A percentile compares a stretch with the other conserved stretches of the same genome.
These are phyloP conservation scores for Hibiscus syriacus DNA, from an alignment of 345 rosid species.

Conservation along the genomic window DNA sequence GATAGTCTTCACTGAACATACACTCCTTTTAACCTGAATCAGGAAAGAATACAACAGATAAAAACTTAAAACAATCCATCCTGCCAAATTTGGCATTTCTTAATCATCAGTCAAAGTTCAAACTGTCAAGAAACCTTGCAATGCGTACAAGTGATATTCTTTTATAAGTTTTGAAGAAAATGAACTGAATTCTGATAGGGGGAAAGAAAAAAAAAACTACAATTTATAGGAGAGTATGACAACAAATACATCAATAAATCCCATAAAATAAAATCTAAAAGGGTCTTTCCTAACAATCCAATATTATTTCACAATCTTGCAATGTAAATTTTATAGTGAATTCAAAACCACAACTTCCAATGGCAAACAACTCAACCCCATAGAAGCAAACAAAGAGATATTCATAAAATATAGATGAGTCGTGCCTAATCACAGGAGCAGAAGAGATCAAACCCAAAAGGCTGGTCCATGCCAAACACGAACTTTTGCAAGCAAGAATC, in stretches of 20 bases:
- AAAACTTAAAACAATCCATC: background rate
- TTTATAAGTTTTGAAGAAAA: background rate
- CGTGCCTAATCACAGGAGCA: slow-evolving; percentile 67
- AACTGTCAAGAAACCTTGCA: too few relatives aligned
- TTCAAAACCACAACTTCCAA: background rate
- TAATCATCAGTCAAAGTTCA: background rate
- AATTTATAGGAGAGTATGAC: background rate
- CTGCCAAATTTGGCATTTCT: background rate
- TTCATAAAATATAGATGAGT: slow-evolving; percentile 1
- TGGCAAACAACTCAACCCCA: background rate
- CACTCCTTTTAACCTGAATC: slow-evolving; percentile 32
- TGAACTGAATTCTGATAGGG: background rate
- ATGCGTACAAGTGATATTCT: background rate
- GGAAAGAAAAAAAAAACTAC: background rate
- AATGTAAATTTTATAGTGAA: background rate
- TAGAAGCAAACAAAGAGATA: background rate
- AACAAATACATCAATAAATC: background rate
- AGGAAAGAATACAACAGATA: slow-evolving; percentile 15
- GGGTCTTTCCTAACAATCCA: background rate
- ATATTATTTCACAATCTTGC: background rate
- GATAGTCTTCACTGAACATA: slow-evolving; percentile 25
- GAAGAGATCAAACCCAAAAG: slow-evolving; percentile 73
- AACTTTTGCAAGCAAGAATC: slow-evolving; percentile 72
- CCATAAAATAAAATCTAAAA: background rate
- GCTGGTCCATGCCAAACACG: slow-evolving; percentile 53